A percentile compares a stretch with the other conserved stretches of the same genome.
These are phyloP conservation scores for Claviceps cyperi DNA, from an alignment of 2,329 filamentous ascomycete genomes.

Conservation along the genomic window DNA sequence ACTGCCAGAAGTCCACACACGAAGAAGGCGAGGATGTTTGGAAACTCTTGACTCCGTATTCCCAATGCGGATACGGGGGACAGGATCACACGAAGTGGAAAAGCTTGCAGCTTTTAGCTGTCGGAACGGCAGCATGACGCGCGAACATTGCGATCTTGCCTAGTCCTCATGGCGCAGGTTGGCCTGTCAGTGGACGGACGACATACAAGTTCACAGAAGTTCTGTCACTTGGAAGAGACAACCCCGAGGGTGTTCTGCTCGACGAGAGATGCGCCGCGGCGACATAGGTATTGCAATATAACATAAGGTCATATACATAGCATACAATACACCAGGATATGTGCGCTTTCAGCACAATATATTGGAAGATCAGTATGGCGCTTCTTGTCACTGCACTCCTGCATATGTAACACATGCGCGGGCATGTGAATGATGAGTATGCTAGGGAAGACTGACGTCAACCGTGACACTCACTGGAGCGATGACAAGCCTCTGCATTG, in stretches of 20 bases:
- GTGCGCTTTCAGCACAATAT: no score
- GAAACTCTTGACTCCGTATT: not conserved
- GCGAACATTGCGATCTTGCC: not conserved
- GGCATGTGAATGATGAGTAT: no score
- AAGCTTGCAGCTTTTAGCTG: not conserved
- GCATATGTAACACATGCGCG: no score
- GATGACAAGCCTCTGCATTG: no score
- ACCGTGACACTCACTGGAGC: no score
- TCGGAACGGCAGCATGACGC: not conserved
- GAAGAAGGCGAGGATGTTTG: not conserved
- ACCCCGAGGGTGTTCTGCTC: not conserved
- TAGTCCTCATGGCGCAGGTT: not conserved
- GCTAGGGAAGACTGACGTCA: no score
- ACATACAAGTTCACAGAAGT: not conserved
- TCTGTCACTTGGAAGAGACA: not conserved
- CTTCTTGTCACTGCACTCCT: no score
- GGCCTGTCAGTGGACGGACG: not conserved
- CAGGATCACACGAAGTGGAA: not conserved
- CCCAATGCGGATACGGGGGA: not conserved
- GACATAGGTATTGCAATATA: no score
- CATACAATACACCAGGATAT: not conserved
- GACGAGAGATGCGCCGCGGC: not conserved
- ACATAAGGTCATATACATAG: not conserved
- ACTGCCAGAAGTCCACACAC: not conserved
- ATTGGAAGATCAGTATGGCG: no score